A percentile compares a stretch with the other conserved stretches of the same genome.
Evolutionary conservation across 345 rosid genomes (phyloP).

Genomic region (Pelargonium nanum): DNA sequence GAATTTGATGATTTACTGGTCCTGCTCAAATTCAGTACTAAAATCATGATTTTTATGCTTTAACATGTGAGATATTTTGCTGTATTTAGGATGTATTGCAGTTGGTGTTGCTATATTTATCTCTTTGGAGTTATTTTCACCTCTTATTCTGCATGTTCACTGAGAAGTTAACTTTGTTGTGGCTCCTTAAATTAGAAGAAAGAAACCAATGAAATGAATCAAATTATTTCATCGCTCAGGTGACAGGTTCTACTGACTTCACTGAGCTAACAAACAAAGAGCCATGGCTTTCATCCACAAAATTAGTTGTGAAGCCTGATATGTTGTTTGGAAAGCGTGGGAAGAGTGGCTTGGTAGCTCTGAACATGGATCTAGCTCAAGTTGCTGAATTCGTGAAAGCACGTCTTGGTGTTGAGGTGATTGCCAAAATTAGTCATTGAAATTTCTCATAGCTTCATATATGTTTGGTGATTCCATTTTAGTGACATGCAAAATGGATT

Average conservation of each 20-base stretch:
- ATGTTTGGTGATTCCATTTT: constrained; percentile 1
- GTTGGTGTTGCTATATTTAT: too few species aligned
- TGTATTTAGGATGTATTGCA: too few species aligned
- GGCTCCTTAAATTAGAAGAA: neutral
- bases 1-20: neutral
- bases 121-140: too few species aligned
- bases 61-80: too few species aligned
- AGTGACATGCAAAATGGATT: constrained; percentile 7
- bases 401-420: constrained; percentile 83
- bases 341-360: constrained; percentile 88
- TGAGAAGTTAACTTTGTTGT: neutral
- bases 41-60: neutral
- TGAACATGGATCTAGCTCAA: constrained; percentile 91
- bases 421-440: neutral
- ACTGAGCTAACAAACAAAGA: constrained; percentile 59
- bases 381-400: constrained; percentile 88
- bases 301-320: constrained; percentile 93
- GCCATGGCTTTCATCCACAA: constrained; percentile 82
- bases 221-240: constrained; percentile 25
- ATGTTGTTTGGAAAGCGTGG: constrained; percentile 97
- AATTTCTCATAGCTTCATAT: neutral
- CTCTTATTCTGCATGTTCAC: neutral
- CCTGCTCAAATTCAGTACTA: neutral
- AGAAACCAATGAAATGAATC: neutral
- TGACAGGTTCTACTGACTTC: constrained; percentile 74